Base-by-base conservation (phyloP, 441 rosid genomes). In the Erysimum cheiri region DNA sequence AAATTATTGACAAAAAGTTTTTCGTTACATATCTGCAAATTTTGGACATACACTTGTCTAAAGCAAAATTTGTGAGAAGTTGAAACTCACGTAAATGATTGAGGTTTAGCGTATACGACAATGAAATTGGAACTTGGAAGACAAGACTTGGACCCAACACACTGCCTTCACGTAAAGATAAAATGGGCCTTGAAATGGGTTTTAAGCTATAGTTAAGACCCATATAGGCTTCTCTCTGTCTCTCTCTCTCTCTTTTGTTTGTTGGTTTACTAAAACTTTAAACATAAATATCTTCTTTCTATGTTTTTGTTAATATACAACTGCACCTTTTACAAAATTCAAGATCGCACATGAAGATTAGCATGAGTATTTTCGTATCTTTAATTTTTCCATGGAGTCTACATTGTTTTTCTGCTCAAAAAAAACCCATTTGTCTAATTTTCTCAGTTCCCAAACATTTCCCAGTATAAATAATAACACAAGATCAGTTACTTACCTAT, bases 21-120 rank as follows among this genome's bases (percentile, higher is more conserved):
- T 43, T 43, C 48, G 10, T 6, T 14, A 6, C 14, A 14, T 8
- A 8, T 43, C 48, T 43, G 8, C 24, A 22, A 14, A 14, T n/a
- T 15, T 14, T 14, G 36, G 2, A 33, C 6, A 33, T 5, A 33
- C 36, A 7, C 10, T 33, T 33, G 36, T 7, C 40, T 17, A 46
- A 43, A 43, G 17, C 15, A 43, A 54, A 47, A 56, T 9, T 64
- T 64, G 41, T 14, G 22, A 5, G 26, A 66, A 15, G 41, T 52
- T 5, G 59, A 61, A 54, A 61, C 44, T 22, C 24, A 15, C 4
- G 36, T 6, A 6, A 47, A 47, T 74, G 70, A 53, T 75, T 69
- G 56, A 22, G 39, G 43, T 55, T 66, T 73, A 22, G 48, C 70
- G 70, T 69, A 9, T 48, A 75, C 78, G 74, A 75, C 71, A 75